Conservation (phyloP, 1,284 basidiomycete species). For the Coniferiporia sulphurascens region DNA sequence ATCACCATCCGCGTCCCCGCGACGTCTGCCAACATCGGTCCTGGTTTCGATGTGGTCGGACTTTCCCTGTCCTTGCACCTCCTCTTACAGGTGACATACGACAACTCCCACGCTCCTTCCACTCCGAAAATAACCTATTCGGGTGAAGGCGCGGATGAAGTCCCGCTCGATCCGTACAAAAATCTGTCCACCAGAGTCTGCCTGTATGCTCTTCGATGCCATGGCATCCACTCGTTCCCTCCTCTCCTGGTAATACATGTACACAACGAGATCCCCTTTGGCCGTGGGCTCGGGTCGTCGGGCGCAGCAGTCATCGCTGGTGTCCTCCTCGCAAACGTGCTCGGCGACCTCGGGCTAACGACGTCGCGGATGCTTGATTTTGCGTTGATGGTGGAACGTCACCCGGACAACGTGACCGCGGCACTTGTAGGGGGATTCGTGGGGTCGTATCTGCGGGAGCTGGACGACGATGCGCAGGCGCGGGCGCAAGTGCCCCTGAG, state of each 20-base stretch:
- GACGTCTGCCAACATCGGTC: slow-evolving; percentile 97
- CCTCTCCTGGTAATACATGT: slow-evolving; percentile 69
- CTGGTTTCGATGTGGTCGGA: slow-evolving; percentile 98
- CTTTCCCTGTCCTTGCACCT: slow-evolving; percentile 91
- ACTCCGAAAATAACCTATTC: slow-evolving; percentile 74
- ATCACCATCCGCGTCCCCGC: slow-evolving; percentile 85
- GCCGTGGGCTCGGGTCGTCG: slow-evolving; percentile 93
- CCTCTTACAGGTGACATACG: slow-evolving; percentile 64
- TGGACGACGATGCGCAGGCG: slow-evolving; percentile 71
- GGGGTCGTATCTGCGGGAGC: slow-evolving; percentile 92
- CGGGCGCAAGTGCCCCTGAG: slow-evolving; percentile 90
- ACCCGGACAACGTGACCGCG: slow-evolving; percentile 99
- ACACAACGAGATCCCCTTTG: slow-evolving; percentile 95
- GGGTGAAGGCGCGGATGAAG: slow-evolving; percentile 87
- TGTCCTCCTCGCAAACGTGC: slow-evolving; percentile 81
- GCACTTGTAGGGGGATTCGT: slow-evolving; percentile 97
- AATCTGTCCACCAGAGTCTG: slow-evolving; percentile 98
- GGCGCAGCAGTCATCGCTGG: slow-evolving; percentile 98
- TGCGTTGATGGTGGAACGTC: slow-evolving; percentile 98
- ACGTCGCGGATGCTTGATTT: slow-evolving; percentile 84
- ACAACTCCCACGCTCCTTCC: slow-evolving; percentile 26
- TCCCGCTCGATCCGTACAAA: slow-evolving; percentile 93
- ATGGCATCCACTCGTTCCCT: slow-evolving; percentile 74
- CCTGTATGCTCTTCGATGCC: slow-evolving; percentile 92
- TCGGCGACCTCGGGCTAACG: slow-evolving; percentile 73